Evolutionary conservation across 768 basidiomycete species (phyloP).

Genomic region (Termitomyces sp.): DNA sequence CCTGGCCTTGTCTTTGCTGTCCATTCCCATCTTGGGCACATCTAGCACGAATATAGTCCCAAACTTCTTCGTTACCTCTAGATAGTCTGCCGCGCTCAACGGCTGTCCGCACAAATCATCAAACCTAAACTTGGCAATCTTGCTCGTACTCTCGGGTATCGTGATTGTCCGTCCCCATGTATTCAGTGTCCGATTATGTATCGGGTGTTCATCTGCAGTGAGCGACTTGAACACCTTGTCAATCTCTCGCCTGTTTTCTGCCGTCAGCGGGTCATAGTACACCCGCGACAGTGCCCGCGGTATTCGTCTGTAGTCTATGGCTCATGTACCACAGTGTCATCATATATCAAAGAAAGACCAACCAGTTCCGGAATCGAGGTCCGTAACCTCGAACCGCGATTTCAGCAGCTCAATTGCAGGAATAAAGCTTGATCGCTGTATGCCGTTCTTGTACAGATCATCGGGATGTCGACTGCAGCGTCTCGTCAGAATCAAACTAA

Average conservation of each 20-base stretch:
- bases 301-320: conserved; percentile 86
- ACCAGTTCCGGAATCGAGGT: conserved; percentile 96
- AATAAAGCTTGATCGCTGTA: conserved; percentile 91
- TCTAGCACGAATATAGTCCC: conserved; percentile 83
- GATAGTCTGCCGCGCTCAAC: conserved; percentile 90
- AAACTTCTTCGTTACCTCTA: conserved; percentile 88
- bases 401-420: conserved; percentile 95
- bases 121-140: conserved; percentile 84
- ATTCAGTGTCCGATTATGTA: conserved; percentile 57
- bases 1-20: conserved; percentile 86
- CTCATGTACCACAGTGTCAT: not conserved
- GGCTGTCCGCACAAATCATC: conserved; percentile 83
- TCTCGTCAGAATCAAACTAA: not conserved
- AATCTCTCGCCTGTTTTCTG: conserved; percentile 64
- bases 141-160: conserved; percentile 76
- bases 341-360: conserved; percentile 14
- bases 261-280: conserved; percentile 79
- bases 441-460: conserved; percentile 97
- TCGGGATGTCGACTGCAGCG: conserved; percentile 85
- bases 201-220: conserved; percentile 51
- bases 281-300: conserved; percentile 92
- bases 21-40: conserved; percentile 84
- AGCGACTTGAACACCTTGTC: conserved; percentile 80
- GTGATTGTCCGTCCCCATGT: conserved; percentile 89
- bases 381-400: conserved; percentile 77